A percentile compares a stretch with the other conserved stretches of the same genome.
Evolutionary conservation across 768 basidiomycete genomes (phyloP).

Genomic region (Lactifluus piperatus): DNA sequence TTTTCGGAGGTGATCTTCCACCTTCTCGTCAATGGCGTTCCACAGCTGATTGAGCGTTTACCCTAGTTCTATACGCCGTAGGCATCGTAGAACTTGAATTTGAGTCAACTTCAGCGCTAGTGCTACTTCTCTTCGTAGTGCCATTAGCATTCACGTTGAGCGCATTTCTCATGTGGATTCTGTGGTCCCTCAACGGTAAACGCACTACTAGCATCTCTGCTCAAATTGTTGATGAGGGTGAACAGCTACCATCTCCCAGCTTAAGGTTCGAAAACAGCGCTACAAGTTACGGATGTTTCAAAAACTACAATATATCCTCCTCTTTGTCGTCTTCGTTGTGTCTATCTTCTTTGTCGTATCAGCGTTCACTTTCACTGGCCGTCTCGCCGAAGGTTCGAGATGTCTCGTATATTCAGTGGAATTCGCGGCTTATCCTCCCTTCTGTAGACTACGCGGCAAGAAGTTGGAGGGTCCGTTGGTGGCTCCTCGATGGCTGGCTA

Average conservation of each 20-base stretch:
- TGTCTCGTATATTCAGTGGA: neutral
- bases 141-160: constrained; percentile 95
- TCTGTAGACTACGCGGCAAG: constrained; percentile 78
- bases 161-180: constrained; percentile 92
- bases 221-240: neutral
- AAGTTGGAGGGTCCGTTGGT: constrained; percentile 89
- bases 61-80: constrained; percentile 77
- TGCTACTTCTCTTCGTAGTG: constrained; percentile 84
- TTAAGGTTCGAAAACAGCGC: constrained; percentile 76
- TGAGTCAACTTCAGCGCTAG: constrained; percentile 79
- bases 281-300: constrained; percentile 88
- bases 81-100: constrained; percentile 91
- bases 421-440: neutral
- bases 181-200: constrained; percentile 79
- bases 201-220: neutral
- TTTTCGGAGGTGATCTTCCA: constrained; percentile 77
- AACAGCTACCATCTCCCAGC: constrained; percentile 79
- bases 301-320: constrained; percentile 74
- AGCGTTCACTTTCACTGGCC: constrained; percentile 82
- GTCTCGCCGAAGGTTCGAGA: constrained; percentile 76
- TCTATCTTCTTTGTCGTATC: constrained; percentile 89
- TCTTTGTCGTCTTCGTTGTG: constrained; percentile 74
- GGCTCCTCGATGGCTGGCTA: constrained; percentile 93
- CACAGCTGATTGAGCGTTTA: neutral
- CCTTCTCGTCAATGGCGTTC: neutral